phyloP scores from a whole-genome alignment of 805 yeast species.

The Ogataea saltuana region DNA sequence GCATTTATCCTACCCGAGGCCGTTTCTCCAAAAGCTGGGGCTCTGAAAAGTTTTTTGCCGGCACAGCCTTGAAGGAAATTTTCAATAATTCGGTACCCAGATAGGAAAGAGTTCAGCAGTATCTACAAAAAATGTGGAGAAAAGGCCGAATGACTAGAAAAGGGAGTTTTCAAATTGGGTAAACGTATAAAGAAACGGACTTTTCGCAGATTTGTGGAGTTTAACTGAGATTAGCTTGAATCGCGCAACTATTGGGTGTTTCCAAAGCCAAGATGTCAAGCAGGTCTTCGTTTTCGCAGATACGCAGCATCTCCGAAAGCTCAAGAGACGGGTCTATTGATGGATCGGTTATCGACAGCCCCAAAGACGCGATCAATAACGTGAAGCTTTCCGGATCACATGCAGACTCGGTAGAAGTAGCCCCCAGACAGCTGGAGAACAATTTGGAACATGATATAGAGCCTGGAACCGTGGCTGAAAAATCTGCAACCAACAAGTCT shows the following conservation, averaged over 20 bases:
- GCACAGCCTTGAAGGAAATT: slow-evolving; percentile 3
- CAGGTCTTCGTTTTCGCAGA: background rate
- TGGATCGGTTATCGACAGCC: background rate
- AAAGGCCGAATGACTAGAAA: background rate
- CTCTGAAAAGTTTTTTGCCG: slow-evolving; percentile 6
- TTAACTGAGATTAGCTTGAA: too few relatives aligned
- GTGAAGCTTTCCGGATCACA: background rate
- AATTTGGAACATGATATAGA: background rate
- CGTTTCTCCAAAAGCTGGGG: background rate
- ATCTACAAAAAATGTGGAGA: background rate
- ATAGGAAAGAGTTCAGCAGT: background rate
- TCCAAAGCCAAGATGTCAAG: too few relatives aligned
- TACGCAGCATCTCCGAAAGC: slow-evolving; percentile 1
- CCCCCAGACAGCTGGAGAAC: background rate
- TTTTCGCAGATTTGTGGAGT: too few relatives aligned
- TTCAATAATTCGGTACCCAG: background rate
- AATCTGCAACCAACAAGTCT: slow-evolving; percentile 1
- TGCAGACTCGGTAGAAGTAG: too few relatives aligned
- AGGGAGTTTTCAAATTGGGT: too few relatives aligned
- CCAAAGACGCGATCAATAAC: background rate
- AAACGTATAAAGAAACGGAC: too few relatives aligned
- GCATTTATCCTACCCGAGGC: too few relatives aligned
- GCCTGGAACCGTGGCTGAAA: slow-evolving; percentile 1
- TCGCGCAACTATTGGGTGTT: too few relatives aligned
- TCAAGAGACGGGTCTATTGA: too few relatives aligned